These are phyloP conservation scores for Butyriboletus loyo DNA, from an alignment of 768 basidiomycete genomes.

Conservation along the genomic window DNA sequence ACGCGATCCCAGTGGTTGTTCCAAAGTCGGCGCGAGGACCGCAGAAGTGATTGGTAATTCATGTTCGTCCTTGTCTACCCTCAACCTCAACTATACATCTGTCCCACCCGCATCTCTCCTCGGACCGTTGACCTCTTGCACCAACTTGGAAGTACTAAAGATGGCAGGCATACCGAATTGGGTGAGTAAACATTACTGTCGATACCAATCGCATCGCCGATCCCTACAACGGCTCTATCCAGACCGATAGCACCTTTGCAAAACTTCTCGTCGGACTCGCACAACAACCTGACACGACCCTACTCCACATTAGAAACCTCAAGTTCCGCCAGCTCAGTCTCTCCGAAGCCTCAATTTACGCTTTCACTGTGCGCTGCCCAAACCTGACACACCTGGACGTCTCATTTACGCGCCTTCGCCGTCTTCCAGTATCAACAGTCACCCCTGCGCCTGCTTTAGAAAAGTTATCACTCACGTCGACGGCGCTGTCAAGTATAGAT, in stretches of 20 bases:
- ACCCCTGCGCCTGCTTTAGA: constrained; percentile 34
- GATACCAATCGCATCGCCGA: neutral
- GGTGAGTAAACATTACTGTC: constrained; percentile 35
- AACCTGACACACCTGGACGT: constrained; percentile 54
- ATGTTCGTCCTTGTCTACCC: constrained; percentile 41
- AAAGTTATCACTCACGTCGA: constrained; percentile 66
- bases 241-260: constrained; percentile 58
- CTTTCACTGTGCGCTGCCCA: constrained; percentile 46
- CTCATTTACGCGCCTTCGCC: constrained; percentile 58
- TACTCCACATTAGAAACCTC: constrained; percentile 47
- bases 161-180: constrained; percentile 60
- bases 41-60: constrained; percentile 39
- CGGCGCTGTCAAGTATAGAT: constrained; percentile 39
- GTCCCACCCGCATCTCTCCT: constrained; percentile 48
- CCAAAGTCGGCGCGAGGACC: constrained; percentile 52
- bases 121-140: constrained; percentile 37
- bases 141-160: constrained; percentile 53
- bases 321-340: constrained; percentile 57
- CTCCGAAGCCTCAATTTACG: constrained; percentile 46
- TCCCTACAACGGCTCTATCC: neutral
- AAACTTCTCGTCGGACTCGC: constrained; percentile 38
- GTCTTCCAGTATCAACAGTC: constrained; percentile 20
- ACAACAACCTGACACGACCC: constrained; percentile 21
- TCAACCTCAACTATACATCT: constrained; percentile 64
- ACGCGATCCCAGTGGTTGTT: constrained; percentile 48